Base-by-base conservation (phyloP, 2,329 filamentous ascomycete genomes). In the Claviceps maximensis region DNA sequence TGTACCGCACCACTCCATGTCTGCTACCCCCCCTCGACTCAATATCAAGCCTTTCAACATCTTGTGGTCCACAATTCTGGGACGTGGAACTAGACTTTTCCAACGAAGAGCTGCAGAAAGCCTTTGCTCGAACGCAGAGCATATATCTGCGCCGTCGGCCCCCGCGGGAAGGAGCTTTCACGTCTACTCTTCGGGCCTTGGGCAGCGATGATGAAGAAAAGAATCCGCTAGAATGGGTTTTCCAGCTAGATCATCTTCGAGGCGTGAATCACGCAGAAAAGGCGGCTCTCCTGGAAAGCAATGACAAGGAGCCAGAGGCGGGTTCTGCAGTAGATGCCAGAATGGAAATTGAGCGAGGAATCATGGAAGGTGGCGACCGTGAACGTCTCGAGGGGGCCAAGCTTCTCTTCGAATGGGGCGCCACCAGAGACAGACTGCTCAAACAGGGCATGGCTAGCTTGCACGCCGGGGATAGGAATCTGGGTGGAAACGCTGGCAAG, bases 41-140 rank as follows among this genome's bases (percentile, higher is more conserved):
- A 44, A 80, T 90, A 50, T 65, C 72, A 1, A 74, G 71, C 25
- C 71, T 90, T 19, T 71, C 72, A 2, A 82, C 80, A 1, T 82
- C 82, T 2, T 75, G 75, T 5, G 76, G 81, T 1, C 76, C 82
- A 4, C 74, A 76, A 4, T 91, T 88, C 71, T 96, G 90, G 90
- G 84, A 87, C 44, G 76, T 94, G 2, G 81, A 82, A 6, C 74
- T 95, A 4, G 83, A 93, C 63, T 89, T 96, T 57, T 71, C 74
- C 49, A 81, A 86, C 53, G 72, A 82, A 0, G 67, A 73, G 0
- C 78, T 93, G 49, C 72, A 79, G 4, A 68, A 75, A 0, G 79
- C 82, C 3, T 71, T 95, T 69, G 71, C 71, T 12, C 73, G 74
- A 21, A 83, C 83, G 27, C 88, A 94, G 60, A 86, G 80, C 1